Base-by-base conservation (phyloP, 345 rosid species). In the Eucalyptus brandiana region DNA sequence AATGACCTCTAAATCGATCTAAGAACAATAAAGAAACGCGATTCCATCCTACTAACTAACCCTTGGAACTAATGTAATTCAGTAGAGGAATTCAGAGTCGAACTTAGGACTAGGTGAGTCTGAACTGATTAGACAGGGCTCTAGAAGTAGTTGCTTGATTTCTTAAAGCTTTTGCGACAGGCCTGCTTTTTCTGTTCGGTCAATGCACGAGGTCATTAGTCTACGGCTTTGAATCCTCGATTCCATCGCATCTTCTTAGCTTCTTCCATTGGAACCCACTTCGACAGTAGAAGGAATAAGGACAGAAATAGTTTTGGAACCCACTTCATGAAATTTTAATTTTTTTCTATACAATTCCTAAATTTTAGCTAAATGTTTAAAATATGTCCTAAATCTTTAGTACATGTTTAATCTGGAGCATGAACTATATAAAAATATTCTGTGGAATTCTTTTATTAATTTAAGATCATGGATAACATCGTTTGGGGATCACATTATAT, bases 331-430 rank as follows among this genome's bases (percentile, higher is more conserved):
- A 53, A 19, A 1, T 53, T 53, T 53, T 53, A 19, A 53, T 19
- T 53, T 53, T 15, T 19, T 19, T 53, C 1, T 4, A 19, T 8
- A 5, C 1, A 0, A 1, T 53, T 23, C 2, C 10, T 19, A 53
- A 53, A 53, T 53, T 53, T 53, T 53, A 53, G 58, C 58, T 53
- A 19, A 53, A 53, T 8, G 1, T 53, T 53, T 53, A 21, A 53
- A 21, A 21, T 53, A 53, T 53, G 5, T 21, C 26, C 26, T 53
- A 53, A 53, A 19, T 53, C 58, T 53, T 53, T 53, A 9, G 58
- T 53, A 4, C 58, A 53, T 53, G 4, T 53, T 53, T 53, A 53
- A 53, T 53, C 0, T 53, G 23, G 10, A 53, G 10, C 24, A 53
- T 53, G 11, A 53, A 53, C 58, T 19, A 53, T 53, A 53, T 53